Evolutionary conservation across 1,139 yeast species (phyloP).

Genomic region (Nakaseomyces glabratus): DNA sequence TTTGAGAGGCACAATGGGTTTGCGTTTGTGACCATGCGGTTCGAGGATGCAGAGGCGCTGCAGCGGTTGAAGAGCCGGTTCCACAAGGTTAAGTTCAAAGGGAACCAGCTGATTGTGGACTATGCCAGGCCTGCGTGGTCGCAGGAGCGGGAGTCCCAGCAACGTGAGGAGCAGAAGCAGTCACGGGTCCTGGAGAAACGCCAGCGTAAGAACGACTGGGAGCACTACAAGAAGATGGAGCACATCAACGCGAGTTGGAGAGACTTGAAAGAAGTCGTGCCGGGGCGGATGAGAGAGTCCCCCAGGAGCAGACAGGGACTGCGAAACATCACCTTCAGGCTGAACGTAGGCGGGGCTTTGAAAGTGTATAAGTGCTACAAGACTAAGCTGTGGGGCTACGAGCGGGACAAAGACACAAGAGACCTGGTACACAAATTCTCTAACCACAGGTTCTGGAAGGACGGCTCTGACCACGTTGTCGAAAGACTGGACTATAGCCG

Average conservation of each 20-base stretch:
- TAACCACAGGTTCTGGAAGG: constrained; percentile 56
- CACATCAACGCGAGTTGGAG: constrained; percentile 30
- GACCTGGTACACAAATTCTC: constrained; percentile 56
- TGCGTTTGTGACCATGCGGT: constrained; percentile 55
- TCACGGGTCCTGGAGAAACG: constrained; percentile 24
- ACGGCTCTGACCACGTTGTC: constrained; percentile 71
- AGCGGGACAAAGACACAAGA: constrained; percentile 49
- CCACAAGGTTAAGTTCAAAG: constrained; percentile 68
- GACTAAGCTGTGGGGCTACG: constrained; percentile 85
- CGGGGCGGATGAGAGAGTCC: constrained; percentile 55
- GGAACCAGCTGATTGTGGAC: constrained; percentile 51
- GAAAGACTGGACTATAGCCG: constrained; percentile 40
- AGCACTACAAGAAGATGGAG: constrained; percentile 35
- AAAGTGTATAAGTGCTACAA: constrained; percentile 53
- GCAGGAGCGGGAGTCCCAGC: constrained; percentile 40
- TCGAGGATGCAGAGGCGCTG: constrained; percentile 38
- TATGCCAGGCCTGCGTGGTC: constrained; percentile 39
- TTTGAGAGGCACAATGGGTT: constrained; percentile 43
- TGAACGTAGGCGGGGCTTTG: constrained; percentile 51
- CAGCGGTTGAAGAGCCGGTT: constrained; percentile 46
- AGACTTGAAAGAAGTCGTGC: constrained; percentile 42
- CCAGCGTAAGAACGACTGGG: constrained; percentile 34
- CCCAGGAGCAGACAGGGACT: constrained; percentile 39
- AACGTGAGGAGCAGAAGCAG: constrained; percentile 29
- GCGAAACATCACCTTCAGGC: constrained; percentile 55